Evolutionary conservation across 2,329 filamentous ascomycete genomes (phyloP).

Genomic region (Penicillium sp.): DNA sequence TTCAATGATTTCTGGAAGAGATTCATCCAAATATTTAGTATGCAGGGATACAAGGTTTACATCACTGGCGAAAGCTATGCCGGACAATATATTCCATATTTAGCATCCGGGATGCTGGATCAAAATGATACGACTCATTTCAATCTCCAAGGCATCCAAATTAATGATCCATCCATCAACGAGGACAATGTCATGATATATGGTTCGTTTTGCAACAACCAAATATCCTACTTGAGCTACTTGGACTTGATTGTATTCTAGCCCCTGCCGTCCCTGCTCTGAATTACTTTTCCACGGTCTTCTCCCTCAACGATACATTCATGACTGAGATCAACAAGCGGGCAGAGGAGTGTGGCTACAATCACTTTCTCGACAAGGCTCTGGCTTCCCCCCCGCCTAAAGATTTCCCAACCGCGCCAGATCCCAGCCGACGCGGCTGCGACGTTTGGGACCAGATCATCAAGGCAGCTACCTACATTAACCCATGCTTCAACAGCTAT

Average conservation of each 20-base stretch:
- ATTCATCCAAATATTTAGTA: conserved; percentile 72
- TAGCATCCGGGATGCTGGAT: conserved; percentile 74
- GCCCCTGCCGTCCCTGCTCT: conserved; percentile 51
- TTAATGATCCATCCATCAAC: conserved; percentile 73
- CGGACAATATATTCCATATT: conserved; percentile 72
- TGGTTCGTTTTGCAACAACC: conserved; percentile 36
- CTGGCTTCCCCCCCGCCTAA: conserved; percentile 71
- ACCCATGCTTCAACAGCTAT: conserved; percentile 81
- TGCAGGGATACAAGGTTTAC: conserved; percentile 72
- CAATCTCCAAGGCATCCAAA: conserved; percentile 70
- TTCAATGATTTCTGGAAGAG: conserved; percentile 80
- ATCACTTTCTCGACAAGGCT: conserved; percentile 50
- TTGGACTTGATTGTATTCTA: conserved; percentile 16
- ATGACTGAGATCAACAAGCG: conserved; percentile 45
- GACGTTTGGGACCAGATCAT: conserved; percentile 62
- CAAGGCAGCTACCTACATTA: conserved; percentile 61
- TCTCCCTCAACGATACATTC: conserved; percentile 52
- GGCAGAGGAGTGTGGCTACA: conserved; percentile 54
- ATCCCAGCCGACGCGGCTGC: conserved; percentile 57
- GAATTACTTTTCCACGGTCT: conserved; percentile 48
- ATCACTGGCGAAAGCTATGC: conserved; percentile 76
- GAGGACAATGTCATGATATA: conserved; percentile 59
- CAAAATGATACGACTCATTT: conserved; percentile 70
- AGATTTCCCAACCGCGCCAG: conserved; percentile 59
- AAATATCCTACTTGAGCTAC: not conserved